phyloP scores from a whole-genome alignment of 2,329 filamentous ascomycete genomes.

The Apiospora rasikravindrae region DNA sequence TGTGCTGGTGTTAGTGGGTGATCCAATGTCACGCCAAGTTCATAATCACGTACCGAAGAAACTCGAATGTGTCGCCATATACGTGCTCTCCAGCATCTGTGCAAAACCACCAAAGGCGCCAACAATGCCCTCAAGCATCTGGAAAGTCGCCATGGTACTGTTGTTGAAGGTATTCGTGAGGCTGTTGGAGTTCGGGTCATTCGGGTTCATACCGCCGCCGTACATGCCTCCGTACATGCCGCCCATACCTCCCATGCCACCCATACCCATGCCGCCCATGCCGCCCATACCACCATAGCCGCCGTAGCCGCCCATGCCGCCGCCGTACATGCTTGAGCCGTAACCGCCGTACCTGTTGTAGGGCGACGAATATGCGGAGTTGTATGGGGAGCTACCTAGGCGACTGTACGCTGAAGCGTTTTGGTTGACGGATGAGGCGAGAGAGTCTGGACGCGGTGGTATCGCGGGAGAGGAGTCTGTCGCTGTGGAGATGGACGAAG shows the following conservation, averaged over 20 bases:
- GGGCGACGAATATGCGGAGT: conserved; percentile 55
- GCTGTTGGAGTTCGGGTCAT: conserved; percentile 71
- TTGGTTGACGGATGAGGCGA: conserved; percentile 81
- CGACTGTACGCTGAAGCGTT: conserved; percentile 83
- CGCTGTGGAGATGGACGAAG: conserved; percentile 47
- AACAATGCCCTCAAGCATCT: conserved; percentile 97
- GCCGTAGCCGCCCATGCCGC: conserved; percentile 36
- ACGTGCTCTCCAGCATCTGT: conserved; percentile 99
- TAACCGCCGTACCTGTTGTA: conserved; percentile 49
- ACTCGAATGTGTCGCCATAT: conserved; percentile 98
- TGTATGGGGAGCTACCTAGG: conserved; percentile 58
- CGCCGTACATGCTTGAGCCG: conserved; percentile 39
- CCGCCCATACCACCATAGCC: conserved; percentile 35
- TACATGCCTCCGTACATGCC: conserved; percentile 42
- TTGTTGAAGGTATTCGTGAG: conserved; percentile 95
- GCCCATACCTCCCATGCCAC: conserved; percentile 45
- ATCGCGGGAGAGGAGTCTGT: conserved; percentile 66
- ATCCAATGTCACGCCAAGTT: neutral
- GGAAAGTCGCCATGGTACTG: conserved; percentile 94
- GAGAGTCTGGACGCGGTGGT: conserved; percentile 79
- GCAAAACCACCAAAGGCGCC: conserved; percentile 96
- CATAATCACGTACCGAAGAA: conserved; percentile 83
- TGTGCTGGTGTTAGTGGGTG: conserved; percentile 41
- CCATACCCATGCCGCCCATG: conserved; percentile 49
- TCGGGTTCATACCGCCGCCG: conserved; percentile 28